Percentiles rank a stretch among this genome's conserved stretches.
Evolutionary conservation across 495 filamentous ascomycete species (phyloP).

Genomic region (Umbilicaria muhlenbergii): DNA sequence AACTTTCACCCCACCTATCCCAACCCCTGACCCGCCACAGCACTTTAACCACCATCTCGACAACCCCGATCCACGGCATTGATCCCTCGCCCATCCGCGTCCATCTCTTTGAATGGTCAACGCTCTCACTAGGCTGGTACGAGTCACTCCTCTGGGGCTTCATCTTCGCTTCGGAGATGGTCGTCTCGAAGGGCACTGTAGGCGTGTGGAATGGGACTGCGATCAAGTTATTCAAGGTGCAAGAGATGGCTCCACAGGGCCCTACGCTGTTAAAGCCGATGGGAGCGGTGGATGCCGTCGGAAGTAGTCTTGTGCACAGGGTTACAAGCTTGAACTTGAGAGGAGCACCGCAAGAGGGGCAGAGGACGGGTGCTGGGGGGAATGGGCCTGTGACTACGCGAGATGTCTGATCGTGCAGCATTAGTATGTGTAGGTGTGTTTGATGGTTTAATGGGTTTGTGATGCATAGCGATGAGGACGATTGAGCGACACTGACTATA

Average conservation of each 20-base stretch:
- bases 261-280: conserved; percentile 70
- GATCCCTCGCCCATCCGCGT: conserved; percentile 63
- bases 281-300: conserved; percentile 91
- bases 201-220: conserved; percentile 89
- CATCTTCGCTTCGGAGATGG: conserved; percentile 80
- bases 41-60: conserved; percentile 23
- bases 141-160: conserved; percentile 92
- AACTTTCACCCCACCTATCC: conserved; percentile 32
- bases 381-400: no score
- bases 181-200: conserved; percentile 67
- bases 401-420: no score
- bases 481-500: no score
- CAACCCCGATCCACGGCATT: conserved; percentile 40
- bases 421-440: no score
- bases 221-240: conserved; percentile 80
- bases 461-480: no score
- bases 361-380: no score
- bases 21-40: conserved; percentile 21
- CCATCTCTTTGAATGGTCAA: conserved; percentile 92
- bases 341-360: conserved; percentile 6
- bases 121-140: conserved; percentile 88
- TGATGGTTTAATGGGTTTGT: no score
- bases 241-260: conserved; percentile 64
- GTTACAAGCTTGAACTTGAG: conserved; percentile 62
- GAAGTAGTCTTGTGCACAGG: conserved; percentile 74